phyloP scores from a whole-genome alignment of 129 eudicot species.

The Arctium minus region DNA sequence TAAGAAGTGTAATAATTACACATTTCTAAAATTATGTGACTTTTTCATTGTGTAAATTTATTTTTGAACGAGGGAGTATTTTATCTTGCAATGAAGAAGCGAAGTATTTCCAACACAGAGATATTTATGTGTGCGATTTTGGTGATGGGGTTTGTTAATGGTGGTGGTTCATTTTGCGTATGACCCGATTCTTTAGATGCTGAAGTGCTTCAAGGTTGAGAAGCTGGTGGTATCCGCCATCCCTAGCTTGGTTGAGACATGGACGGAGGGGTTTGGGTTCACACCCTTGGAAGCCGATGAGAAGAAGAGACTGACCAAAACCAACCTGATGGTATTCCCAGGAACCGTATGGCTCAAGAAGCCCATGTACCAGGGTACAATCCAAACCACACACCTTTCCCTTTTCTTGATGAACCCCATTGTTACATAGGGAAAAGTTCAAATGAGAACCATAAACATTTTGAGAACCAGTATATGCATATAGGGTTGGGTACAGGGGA shows the following conservation, averaged over 20 bases:
- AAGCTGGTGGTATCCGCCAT: conserved; percentile 86
- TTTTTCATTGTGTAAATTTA: background rate
- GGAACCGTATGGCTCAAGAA: conserved; percentile 90
- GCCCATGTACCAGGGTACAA: conserved; percentile 31
- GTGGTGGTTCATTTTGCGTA: background rate
- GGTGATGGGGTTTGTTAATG: background rate
- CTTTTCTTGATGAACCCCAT: conserved; percentile 1
- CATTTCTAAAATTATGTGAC: background rate
- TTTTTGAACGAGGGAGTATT: background rate
- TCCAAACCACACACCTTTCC: conserved; percentile 8
- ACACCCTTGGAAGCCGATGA: conserved; percentile 67
- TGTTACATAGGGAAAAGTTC: background rate
- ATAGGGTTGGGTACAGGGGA: background rate
- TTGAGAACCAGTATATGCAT: background rate
- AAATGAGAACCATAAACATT: background rate
- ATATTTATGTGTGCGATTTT: background rate
- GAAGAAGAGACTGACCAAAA: conserved; percentile 49
- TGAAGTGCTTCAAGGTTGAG: conserved; percentile 73
- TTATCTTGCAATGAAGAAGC: background rate
- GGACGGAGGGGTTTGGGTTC: conserved; percentile 91
- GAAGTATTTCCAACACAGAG: background rate
- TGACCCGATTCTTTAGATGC: conserved; percentile 50
- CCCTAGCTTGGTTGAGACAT: conserved; percentile 77
- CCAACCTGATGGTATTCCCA: conserved; percentile 91
- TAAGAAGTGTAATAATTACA: too few relatives aligned